Percentiles rank a stretch among this genome's conserved stretches.
Conservation (phyloP, 2,329 filamentous ascomycete species). For the Fusarium citri region DNA sequence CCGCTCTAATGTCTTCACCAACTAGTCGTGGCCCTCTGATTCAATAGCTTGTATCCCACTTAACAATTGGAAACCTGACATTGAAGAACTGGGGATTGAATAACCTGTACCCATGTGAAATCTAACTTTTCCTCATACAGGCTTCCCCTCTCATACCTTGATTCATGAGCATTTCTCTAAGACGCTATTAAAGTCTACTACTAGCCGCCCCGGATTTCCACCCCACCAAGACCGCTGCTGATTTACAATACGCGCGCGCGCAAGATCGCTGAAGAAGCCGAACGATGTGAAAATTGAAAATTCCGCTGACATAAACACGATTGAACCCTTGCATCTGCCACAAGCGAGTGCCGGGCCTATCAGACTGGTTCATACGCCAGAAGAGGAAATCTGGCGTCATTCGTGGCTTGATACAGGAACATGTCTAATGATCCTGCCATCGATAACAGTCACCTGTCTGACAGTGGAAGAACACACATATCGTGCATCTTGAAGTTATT, state of each 20-base stretch:
- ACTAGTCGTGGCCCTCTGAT: not conserved
- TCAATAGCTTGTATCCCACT: not conserved
- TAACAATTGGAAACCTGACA: not conserved
- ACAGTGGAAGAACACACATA: not conserved
- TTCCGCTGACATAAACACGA: conserved; percentile 13
- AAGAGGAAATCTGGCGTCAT: conserved; percentile 18
- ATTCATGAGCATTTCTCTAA: not conserved
- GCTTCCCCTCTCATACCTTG: not conserved
- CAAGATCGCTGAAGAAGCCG: not conserved
- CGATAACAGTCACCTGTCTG: not conserved
- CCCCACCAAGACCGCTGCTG: not conserved
- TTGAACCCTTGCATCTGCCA: conserved; percentile 5
- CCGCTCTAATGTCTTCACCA: not conserved
- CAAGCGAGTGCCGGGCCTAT: conserved; percentile 18
- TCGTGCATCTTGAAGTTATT: too few relatives aligned
- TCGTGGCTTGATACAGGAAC: not conserved
- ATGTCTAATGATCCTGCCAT: not conserved
- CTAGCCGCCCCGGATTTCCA: not conserved
- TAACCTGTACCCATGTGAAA: not conserved
- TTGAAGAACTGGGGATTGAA: not conserved
- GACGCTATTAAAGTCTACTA: not conserved
- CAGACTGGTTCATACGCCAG: conserved; percentile 15
- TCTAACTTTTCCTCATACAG: not conserved
- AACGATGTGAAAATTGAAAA: not conserved
- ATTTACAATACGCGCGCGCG: conserved; percentile 27